Evolutionary conservation across 257 asterid species (phyloP), one percentile per base, ranked within the genome.

Genomic region (Anisodus acutangulus): DNA sequence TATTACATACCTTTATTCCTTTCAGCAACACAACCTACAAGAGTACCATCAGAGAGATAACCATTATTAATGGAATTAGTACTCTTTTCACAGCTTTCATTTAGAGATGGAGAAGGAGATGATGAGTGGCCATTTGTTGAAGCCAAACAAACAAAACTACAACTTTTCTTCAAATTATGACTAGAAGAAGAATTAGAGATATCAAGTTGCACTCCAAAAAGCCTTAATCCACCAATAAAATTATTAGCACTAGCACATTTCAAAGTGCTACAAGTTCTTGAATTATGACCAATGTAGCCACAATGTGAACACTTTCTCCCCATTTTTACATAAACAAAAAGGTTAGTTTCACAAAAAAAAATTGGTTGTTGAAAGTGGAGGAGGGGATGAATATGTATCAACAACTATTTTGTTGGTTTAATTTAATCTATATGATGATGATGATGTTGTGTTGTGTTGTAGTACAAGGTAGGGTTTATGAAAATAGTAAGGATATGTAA

Each of bases 1-100:
- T 3, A 49, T 49, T 49, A 69, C 68, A 67, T 86, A 88, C 82
- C 88, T 88, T 83, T 87, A 72, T 88, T 83, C 35, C 55, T 86
- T n/a, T 35, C 67, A 47, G 53, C 85, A 58, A 80, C 55, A 17
- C 84, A 54, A 53, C 45, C 53, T 68, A 53, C 83, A 45, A 70
- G 60, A 37, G 62, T 81, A 49, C 82, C 85, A 51, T 84, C 84
- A 71, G 81, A 72, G 15, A 55, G 26, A 68, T 37, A 80, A 60
- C 35, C 82, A 62, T 64, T 72, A 79, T 74, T 74, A 74, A 26
- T 47, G 57, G 69, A 51, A 37, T 41, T 37, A 69, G 62, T 62
- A 15, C 43, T 81, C 13, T 78, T 82, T 47, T 84, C 68, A 58
- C 81, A 85, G 81, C 70, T 72, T 63, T 84, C 19, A 68, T 80